Evolutionary conservation across 805 yeast species (phyloP), one percentile per base, ranked within the genome.

Genomic region (Candida qinlingensis): DNA sequence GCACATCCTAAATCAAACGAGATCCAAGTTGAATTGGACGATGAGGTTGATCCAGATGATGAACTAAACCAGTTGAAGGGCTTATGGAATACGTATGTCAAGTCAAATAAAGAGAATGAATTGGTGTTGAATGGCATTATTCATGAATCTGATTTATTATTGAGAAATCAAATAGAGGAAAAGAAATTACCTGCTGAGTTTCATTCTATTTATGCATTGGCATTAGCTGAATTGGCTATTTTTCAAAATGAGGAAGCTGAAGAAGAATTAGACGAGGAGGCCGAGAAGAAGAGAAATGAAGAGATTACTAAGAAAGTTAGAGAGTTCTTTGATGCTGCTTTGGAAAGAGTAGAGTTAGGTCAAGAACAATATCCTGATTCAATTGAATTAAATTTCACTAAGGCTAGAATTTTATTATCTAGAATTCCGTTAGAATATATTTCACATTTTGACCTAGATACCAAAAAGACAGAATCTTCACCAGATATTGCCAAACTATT

Each of bases 101-200:
- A 70, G 5, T 72, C 85, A 2, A 80, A 76, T 4, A 77, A 77
- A 48, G 85, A 83, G 26, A 79, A 77, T 54, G 87, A 83, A 60
- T 67, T 81, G 51, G 75, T 86, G 35, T 62, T 86, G 49, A 86
- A 90, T 59, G 97, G 97, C 27, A 75, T 91, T 5, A 77, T 92
- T n/a, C 96, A 91, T 58, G 97, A 92, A 63, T 86, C 96, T 69
- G 97, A 92, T 60, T 69, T 95, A 44, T 63, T 89, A 34, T 71
- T 90, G 54, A 73, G 91, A 61, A 54, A 61, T 40, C 54, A 60
- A 37, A 50, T 48, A 6, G 62, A 60, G 29, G 56, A 62, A 50
- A 49, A 51, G 26, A 52, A 54, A 45, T 49, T 77, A 29, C 73
- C 76, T 29, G 79, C 77, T 35, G 72, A 70, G 40, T 87, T 90